A percentile compares a stretch with the other conserved stretches of the same genome.
phyloP scores from a whole-genome alignment of 768 basidiomycete species.

The Nevesoporus exiguus region DNA sequence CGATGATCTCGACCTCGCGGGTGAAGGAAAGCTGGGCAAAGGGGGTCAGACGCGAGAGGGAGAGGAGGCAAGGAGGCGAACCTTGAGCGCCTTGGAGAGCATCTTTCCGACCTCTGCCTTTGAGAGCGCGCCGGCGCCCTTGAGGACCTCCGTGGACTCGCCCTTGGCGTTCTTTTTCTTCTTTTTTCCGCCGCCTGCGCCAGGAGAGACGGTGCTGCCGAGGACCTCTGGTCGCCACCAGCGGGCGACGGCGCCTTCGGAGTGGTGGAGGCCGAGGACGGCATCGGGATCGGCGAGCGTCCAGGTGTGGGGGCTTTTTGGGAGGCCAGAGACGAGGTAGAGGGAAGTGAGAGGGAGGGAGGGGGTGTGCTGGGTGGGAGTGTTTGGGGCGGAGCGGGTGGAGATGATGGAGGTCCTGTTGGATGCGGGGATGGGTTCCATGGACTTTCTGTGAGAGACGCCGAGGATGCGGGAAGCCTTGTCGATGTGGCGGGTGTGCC shows the following conservation, averaged over 20 bases:
- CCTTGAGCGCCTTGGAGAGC: constrained; percentile 89
- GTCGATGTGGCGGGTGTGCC: constrained; percentile 47
- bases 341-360: constrained; percentile 77
- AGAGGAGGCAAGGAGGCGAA: constrained; percentile 27
- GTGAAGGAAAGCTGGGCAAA: constrained; percentile 74
- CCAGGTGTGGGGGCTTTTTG: constrained; percentile 89
- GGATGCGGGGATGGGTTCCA: constrained; percentile 83
- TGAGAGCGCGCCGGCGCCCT: constrained; percentile 75
- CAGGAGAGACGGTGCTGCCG: constrained; percentile 82
- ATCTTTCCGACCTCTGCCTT: constrained; percentile 89
- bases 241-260: constrained; percentile 78
- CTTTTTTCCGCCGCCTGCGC: constrained; percentile 77
- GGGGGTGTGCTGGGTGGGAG: constrained; percentile 60
- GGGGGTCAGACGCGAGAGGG: not conserved
- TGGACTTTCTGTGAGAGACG: constrained; percentile 68
- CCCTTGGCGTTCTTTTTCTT: constrained; percentile 60
- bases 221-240: constrained; percentile 93
- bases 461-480: constrained; percentile 79
- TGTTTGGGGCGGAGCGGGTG: constrained; percentile 44
- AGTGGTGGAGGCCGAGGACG: constrained; percentile 75
- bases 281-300: constrained; percentile 83
- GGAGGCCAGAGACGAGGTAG: constrained; percentile 85
- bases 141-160: constrained; percentile 53
- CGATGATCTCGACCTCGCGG: constrained; percentile 90
- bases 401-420: constrained; percentile 76